Conservation (phyloP, 2,329 filamentous ascomycete species). For the Nemania serpens region DNA sequence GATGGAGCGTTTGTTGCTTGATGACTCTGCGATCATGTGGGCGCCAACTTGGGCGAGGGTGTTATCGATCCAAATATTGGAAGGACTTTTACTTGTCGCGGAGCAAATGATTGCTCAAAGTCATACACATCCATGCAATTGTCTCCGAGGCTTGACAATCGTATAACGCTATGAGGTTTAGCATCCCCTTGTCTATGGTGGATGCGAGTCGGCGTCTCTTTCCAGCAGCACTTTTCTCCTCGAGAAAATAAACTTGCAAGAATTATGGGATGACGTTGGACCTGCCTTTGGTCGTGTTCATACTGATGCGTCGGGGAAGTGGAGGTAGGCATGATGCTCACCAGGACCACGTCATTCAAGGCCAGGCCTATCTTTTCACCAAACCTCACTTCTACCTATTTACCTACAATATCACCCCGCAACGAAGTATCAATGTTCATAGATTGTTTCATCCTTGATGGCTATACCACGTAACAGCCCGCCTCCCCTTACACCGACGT, state of each 20-base stretch:
- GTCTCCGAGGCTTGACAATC: neutral
- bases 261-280: neutral
- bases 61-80: neutral
- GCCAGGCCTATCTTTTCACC: neutral
- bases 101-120: neutral
- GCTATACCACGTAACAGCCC: neutral
- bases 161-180: neutral
- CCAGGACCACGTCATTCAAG: neutral
- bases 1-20: neutral
- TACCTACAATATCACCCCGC: neutral
- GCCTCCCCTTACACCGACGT: neutral
- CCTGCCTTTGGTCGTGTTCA: constrained; percentile 1
- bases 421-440: constrained; percentile 10
- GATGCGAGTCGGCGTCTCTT: neutral
- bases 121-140: neutral
- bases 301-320: neutral
- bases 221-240: neutral
- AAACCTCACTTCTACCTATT: constrained; percentile 9
- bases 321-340: neutral
- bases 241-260: neutral
- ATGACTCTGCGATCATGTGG: neutral
- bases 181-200: neutral
- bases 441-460: constrained; percentile 2
- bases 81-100: too few species aligned
- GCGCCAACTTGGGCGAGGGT: neutral